phyloP scores from a whole-genome alignment of 352 stramenopile species.

The Phytophthora citrophthora region DNA sequence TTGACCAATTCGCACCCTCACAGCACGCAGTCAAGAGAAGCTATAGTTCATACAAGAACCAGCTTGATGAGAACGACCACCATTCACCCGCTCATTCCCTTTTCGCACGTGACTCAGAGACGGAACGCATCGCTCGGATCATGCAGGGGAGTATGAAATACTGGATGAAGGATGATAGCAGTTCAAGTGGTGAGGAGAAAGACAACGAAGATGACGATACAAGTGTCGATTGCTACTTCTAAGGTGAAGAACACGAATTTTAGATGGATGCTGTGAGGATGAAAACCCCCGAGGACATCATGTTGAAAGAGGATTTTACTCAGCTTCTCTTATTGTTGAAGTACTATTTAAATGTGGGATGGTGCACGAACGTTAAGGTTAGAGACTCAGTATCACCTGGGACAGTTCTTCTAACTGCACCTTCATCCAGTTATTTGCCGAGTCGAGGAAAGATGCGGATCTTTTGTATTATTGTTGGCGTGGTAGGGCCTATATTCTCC shows the following conservation, averaged over 20 bases:
- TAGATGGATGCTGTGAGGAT: no score
- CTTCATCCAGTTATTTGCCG: no score
- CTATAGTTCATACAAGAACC: neutral
- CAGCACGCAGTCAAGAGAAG: neutral
- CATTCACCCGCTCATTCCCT: slow-evolving; percentile 16
- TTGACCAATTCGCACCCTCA: neutral
- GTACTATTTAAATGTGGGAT: no score
- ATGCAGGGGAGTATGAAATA: slow-evolving; percentile 78
- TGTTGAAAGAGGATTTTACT: no score
- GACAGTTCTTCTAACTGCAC: no score
- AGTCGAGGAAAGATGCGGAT: no score
- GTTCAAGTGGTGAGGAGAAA: slow-evolving; percentile 32
- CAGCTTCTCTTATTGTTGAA: no score
- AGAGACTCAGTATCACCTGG: no score
- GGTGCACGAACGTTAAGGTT: no score
- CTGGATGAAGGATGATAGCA: slow-evolving; percentile 38
- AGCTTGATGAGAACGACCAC: slow-evolving; percentile 1
- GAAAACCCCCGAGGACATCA: no score
- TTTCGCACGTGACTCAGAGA: slow-evolving; percentile 62
- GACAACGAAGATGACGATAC: slow-evolving; percentile 44
- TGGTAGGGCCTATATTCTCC: no score
- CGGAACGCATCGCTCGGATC: slow-evolving; percentile 79
- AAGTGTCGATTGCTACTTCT: slow-evolving; percentile 41
- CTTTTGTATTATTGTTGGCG: no score
- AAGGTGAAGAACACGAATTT: neutral